Evolutionary conservation across 2,329 filamentous ascomycete genomes (phyloP).

Genomic region (Pestalotiopsis sp.): DNA sequence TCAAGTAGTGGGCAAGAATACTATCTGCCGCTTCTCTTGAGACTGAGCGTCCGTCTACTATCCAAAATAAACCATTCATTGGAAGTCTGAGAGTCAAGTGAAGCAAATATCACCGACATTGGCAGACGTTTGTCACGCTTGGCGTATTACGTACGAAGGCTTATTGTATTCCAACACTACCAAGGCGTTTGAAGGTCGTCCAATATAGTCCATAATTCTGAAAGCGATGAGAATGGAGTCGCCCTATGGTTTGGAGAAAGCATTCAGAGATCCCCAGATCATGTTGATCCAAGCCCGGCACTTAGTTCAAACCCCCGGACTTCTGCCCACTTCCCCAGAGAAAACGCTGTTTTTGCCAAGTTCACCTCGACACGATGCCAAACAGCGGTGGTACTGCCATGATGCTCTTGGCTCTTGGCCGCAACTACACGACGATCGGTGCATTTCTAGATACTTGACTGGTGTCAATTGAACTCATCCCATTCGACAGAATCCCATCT

Average conservation of each 20-base stretch:
- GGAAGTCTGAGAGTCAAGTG: not conserved
- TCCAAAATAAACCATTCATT: too few relatives aligned
- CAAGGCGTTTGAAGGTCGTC: not conserved
- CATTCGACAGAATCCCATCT: not conserved
- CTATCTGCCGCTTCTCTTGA: too few relatives aligned
- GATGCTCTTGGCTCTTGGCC: conserved; percentile 16
- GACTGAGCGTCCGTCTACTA: too few relatives aligned
- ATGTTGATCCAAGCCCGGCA: not conserved
- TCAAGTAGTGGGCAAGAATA: too few relatives aligned
- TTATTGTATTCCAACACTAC: not conserved
- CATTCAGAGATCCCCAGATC: conserved; percentile 1
- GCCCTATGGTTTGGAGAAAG: not conserved
- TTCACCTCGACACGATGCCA: conserved; percentile 2
- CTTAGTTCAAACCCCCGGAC: not conserved
- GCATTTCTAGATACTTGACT: not conserved
- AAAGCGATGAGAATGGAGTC: not conserved
- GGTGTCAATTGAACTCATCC: not conserved
- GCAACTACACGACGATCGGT: conserved; percentile 2
- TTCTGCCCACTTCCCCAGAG: conserved; percentile 10
- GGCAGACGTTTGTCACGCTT: not conserved
- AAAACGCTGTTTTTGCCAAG: not conserved
- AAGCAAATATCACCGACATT: not conserved
- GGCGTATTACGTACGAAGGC: not conserved
- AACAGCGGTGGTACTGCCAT: conserved; percentile 13
- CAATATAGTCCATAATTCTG: not conserved